These are phyloP conservation scores for Scenedesmus sp. DNA, from an alignment of 163 green algal species.

Conservation along the genomic window DNA sequence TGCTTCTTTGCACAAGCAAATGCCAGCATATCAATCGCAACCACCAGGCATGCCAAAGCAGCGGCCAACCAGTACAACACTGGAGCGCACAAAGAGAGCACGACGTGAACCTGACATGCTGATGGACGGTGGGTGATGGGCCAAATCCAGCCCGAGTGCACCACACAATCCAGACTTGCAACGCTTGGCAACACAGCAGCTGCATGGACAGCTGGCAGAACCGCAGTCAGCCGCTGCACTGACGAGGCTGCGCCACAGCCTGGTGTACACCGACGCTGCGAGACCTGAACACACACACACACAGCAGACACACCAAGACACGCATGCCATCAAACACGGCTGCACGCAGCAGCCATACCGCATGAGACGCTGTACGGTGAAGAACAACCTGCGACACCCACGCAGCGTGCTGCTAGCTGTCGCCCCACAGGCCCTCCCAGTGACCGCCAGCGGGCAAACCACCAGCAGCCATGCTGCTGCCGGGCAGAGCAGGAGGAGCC, in stretches of 20 bases:
- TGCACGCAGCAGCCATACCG: background rate
- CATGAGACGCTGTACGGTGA: background rate
- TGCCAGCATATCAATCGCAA: no score
- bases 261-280: background rate
- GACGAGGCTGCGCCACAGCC: background rate
- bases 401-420: conserved; percentile 35
- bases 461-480: background rate
- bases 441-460: conserved; percentile 39
- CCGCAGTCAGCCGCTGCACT: background rate
- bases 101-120: no score
- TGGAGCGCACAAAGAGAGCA: no score
- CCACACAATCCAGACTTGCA: background rate
- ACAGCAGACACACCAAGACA: background rate
- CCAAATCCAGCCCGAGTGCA: no score
- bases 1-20: no score
- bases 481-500: conserved; percentile 34
- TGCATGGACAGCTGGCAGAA: background rate
- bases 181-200: background rate
- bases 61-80: no score
- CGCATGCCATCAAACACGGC: no score
- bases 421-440: conserved; percentile 52
- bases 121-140: no score
- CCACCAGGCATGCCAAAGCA: no score
- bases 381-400: background rate
- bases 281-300: background rate